Evolutionary conservation across 2,329 filamentous ascomycete species (phyloP).

Genomic region (Thielaviopsis ethacetica): DNA sequence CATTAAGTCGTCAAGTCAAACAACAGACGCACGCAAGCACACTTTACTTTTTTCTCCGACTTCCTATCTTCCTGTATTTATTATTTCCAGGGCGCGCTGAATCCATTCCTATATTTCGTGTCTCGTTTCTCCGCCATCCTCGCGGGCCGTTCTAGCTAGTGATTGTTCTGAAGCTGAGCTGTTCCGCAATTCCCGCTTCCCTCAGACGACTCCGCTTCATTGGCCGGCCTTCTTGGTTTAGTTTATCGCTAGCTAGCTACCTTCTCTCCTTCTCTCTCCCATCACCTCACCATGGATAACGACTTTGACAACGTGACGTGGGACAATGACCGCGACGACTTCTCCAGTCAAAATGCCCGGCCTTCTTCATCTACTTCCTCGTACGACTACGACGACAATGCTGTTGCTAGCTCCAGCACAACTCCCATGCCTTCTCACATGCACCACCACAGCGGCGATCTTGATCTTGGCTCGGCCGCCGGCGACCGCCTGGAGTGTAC

Average conservation of each 20-base stretch:
- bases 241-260: background rate
- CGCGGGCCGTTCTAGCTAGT: background rate
- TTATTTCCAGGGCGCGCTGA: background rate
- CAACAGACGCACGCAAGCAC: no score
- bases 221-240: no score
- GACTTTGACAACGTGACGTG: slow-evolving; percentile 73
- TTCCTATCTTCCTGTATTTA: background rate
- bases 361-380: slow-evolving; percentile 6
- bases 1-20: no score
- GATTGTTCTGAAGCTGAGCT: background rate
- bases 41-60: background rate
- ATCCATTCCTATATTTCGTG: background rate
- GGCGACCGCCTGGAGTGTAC: slow-evolving; percentile 58
- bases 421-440: background rate
- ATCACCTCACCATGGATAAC: slow-evolving; percentile 33
- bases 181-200: background rate
- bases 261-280: background rate
- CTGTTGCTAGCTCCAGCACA: slow-evolving; percentile 1
- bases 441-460: slow-evolving; percentile 1
- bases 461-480: slow-evolving; percentile 6
- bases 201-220: background rate
- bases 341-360: slow-evolving; percentile 9
- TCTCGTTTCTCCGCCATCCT: background rate
- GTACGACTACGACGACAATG: slow-evolving; percentile 5
- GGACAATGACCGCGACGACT: slow-evolving; percentile 43